Base-by-base conservation (phyloP, 129 eudicot genomes). In the Silybum marianum region DNA sequence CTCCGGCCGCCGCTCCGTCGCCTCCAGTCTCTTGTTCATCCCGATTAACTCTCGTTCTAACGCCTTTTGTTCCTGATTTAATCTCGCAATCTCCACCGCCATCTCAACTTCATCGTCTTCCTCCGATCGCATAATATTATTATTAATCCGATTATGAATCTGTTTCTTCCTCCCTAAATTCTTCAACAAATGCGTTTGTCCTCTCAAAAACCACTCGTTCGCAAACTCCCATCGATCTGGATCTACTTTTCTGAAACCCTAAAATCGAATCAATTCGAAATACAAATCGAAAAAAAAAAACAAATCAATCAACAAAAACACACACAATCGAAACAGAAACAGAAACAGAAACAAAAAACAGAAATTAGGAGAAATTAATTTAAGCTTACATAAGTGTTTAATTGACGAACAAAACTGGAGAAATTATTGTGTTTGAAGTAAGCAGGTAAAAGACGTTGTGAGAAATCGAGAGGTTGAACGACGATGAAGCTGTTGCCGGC, bases 161-260 rank as follows among this genome's bases (percentile, higher is more conserved):
- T 93, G 93, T 21, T 84, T 86, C 51, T 80, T 89, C 24, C 96
- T 44, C 21, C 51, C 79, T 38, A 93, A 89, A 40, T 89, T 86
- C 76, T 78, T 81, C 58, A 91, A 75, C 23, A 91, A 71, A 1
- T 89, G 91, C 9, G 86, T 84, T 72, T 91, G 97, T 0, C 97
- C 94, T 62, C 93, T 74, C 1, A 93, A 40, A 80, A 93, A 93
- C 90, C 94, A 93, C 81, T 93, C 90, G 85, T 83, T 90, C 3
- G 98, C 98, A 44, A 93, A 93, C 36, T 89, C 98, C 93, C 96
- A 93, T 42, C 81, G 82, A 85, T 87, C 93, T 1, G 96, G 96
- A 84, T 93, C 98, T 71, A 93, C 98, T 38, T 93, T 93, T 66
- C 85, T 78, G 46, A 93, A 93, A 4, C 98, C 98, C 98, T 93